A percentile compares a stretch with the other conserved stretches of the same genome.
These are phyloP conservation scores for Neurospora sp. DNA, from an alignment of 495 filamentous ascomycete genomes.

Conservation along the genomic window DNA sequence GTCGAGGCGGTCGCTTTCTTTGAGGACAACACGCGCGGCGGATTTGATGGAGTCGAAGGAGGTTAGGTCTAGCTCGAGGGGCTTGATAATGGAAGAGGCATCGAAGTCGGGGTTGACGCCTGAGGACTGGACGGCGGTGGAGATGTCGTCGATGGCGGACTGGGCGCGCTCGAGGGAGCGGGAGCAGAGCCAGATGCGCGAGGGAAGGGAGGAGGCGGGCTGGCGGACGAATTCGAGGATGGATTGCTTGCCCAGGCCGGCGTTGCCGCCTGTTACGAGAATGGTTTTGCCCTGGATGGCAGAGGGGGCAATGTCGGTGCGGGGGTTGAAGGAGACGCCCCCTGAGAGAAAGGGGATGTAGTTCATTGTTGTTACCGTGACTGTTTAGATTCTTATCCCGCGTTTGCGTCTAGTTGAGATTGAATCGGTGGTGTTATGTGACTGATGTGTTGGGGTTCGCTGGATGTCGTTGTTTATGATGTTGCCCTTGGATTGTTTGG, in stretches of 20 bases:
- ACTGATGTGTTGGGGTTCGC: neutral
- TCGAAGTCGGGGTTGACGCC: neutral
- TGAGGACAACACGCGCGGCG: conserved; percentile 15
- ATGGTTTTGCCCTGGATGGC: conserved; percentile 48
- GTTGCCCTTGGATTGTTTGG: neutral
- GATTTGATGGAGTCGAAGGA: conserved; percentile 20
- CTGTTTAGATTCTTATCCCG: too few species aligned
- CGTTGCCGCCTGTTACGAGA: conserved; percentile 53
- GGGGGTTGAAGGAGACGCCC: conserved; percentile 21
- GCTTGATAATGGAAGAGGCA: conserved; percentile 8
- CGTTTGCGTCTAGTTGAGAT: accelerated
- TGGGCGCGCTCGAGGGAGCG: conserved; percentile 33
- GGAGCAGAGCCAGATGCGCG: conserved; percentile 53
- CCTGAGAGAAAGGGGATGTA: conserved; percentile 1
- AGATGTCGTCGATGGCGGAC: conserved; percentile 10
- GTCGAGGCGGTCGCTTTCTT: conserved; percentile 26
- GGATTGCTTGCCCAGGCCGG: conserved; percentile 57
- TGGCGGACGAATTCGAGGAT: conserved; percentile 52
- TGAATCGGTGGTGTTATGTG: neutral
- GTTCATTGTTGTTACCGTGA: neutral
- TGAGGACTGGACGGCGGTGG: neutral
- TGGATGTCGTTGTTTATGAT: neutral
- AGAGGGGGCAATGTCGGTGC: conserved; percentile 40
- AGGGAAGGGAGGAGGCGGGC: neutral
- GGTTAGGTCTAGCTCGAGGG: conserved; percentile 29